Conservation (phyloP, 1,139 yeast genomes). For the Candida albicans region DNA sequence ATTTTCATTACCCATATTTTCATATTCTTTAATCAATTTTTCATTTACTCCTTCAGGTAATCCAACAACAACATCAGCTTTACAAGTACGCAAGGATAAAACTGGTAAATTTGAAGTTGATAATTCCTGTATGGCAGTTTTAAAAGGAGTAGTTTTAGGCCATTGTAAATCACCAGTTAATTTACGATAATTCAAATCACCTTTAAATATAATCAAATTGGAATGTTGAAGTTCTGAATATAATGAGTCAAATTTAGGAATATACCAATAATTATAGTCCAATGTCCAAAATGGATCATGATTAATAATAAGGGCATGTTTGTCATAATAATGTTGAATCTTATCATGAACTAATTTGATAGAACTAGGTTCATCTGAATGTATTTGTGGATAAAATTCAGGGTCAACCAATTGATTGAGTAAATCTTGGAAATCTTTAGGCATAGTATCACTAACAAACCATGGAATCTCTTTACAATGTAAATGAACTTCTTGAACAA, state of each 20-base stretch:
- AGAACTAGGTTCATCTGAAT: conserved; percentile 25
- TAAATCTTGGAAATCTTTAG: conserved; percentile 68
- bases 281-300: conserved; percentile 88
- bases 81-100: conserved; percentile 84
- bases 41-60: conserved; percentile 72
- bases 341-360: conserved; percentile 46
- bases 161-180: conserved; percentile 87
- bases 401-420: conserved; percentile 57
- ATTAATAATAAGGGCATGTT: conserved; percentile 55
- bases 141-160: conserved; percentile 79
- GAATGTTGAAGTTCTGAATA: conserved; percentile 54
- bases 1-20: conserved; percentile 53
- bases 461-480: conserved; percentile 94
- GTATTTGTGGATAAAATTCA: conserved; percentile 50
- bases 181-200: conserved; percentile 94
- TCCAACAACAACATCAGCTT: conserved; percentile 96
- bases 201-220: conserved; percentile 80
- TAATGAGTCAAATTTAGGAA: conserved; percentile 47
- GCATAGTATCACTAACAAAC: conserved; percentile 96
- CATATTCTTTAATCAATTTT: conserved; percentile 60
- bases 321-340: conserved; percentile 47
- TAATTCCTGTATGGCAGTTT: conserved; percentile 66
- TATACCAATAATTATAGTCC: conserved; percentile 67
- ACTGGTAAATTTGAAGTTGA: conserved; percentile 61
- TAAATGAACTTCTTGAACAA: conserved; percentile 63